Evolutionary conservation across 345 rosid species (phyloP).

Genomic region (Cardamine resedifolia): DNA sequence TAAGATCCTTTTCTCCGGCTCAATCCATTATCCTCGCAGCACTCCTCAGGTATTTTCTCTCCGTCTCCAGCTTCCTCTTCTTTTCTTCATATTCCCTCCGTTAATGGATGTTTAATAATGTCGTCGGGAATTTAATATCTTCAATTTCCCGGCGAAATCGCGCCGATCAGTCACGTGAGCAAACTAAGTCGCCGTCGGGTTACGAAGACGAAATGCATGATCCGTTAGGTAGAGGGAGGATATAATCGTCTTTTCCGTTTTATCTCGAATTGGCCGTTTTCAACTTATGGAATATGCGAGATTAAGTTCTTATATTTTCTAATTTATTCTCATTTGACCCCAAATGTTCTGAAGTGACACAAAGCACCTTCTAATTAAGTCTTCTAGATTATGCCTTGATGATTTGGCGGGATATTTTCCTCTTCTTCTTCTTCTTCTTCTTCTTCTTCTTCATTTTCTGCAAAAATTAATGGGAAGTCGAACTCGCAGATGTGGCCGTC

Average conservation of each 20-base stretch:
- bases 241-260: slow-evolving; percentile 17
- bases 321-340: background rate
- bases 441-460: no score
- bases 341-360: background rate
- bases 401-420: slow-evolving; percentile 22
- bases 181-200: slow-evolving; percentile 6
- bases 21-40: slow-evolving; percentile 86
- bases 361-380: background rate
- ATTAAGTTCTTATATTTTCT: background rate
- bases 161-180: slow-evolving; percentile 29
- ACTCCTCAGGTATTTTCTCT: slow-evolving; percentile 52
- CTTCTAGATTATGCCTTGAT: background rate
- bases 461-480: slow-evolving; percentile 20
- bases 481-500: slow-evolving; percentile 84
- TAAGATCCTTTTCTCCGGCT: slow-evolving; percentile 73
- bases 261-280: slow-evolving; percentile 14
- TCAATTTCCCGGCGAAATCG: background rate
- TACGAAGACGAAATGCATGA: slow-evolving; percentile 16
- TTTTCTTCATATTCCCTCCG: background rate
- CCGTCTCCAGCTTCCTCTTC: background rate
- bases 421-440: slow-evolving; percentile 12
- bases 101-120: background rate
- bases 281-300: background rate
- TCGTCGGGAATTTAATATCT: background rate
- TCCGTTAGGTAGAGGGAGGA: slow-evolving; percentile 28